phyloP scores from a whole-genome alignment of 768 basidiomycete genomes.

The Leucocoprinus sp. region DNA sequence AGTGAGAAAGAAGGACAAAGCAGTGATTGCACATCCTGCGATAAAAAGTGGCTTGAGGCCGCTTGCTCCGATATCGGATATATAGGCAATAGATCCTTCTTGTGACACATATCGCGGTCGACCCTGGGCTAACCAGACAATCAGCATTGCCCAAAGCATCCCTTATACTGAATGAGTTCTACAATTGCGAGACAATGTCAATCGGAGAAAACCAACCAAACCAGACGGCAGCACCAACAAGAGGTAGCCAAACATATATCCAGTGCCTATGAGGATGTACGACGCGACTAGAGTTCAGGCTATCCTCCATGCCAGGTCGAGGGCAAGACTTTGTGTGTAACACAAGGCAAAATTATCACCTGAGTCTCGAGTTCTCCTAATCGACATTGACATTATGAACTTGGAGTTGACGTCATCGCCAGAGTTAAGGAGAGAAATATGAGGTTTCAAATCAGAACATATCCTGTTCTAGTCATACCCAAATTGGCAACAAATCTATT shows the following conservation, averaged over 20 bases:
- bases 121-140: slow-evolving; percentile 64
- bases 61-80: slow-evolving; percentile 72
- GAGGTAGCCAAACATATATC: slow-evolving; percentile 58
- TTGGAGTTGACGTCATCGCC: no score
- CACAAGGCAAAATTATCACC: no score
- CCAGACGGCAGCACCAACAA: slow-evolving; percentile 57
- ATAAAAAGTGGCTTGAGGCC: slow-evolving; percentile 72
- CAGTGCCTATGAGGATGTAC: slow-evolving; percentile 32
- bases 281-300: background rate
- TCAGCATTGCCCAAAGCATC: slow-evolving; percentile 60
- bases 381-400: no score
- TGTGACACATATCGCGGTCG: slow-evolving; percentile 49
- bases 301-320: background rate
- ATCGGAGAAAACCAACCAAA: slow-evolving; percentile 33
- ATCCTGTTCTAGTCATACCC: no score
- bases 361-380: no score
- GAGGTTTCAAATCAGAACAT: no score
- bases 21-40: slow-evolving; percentile 55
- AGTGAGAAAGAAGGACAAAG: slow-evolving; percentile 49
- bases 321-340: background rate
- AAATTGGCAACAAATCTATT: no score
- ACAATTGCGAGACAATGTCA: no score
- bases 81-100: slow-evolving; percentile 57
- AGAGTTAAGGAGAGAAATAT: no score
- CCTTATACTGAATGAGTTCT: slow-evolving; percentile 25